Percentiles rank a stretch among this genome's conserved stretches.
Evolutionary conservation across 2,329 filamentous ascomycete species (phyloP).

Genomic region (Colletotrichum orbiculare): DNA sequence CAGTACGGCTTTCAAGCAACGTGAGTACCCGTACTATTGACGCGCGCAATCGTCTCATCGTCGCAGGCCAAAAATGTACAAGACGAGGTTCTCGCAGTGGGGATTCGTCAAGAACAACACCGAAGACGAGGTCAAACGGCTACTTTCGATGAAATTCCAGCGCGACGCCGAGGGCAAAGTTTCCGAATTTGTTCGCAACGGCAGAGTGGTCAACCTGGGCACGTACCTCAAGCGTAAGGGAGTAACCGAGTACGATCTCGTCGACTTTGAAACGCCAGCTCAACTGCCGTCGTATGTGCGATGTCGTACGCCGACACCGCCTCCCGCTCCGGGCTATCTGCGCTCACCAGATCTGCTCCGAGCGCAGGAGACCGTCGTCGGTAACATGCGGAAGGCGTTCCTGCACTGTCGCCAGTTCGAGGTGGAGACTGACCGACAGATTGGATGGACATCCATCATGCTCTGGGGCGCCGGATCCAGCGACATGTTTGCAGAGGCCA

Average conservation of each 20-base stretch:
- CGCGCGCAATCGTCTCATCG: slow-evolving; percentile 28
- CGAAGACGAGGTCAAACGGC: slow-evolving; percentile 62
- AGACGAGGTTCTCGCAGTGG: slow-evolving; percentile 66
- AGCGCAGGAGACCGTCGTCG: slow-evolving; percentile 56
- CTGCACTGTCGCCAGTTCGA: slow-evolving; percentile 57
- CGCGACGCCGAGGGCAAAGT: slow-evolving; percentile 64
- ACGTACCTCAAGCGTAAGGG: slow-evolving; percentile 65
- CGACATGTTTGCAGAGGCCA: slow-evolving; percentile 56
- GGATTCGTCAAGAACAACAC: slow-evolving; percentile 67
- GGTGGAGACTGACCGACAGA: slow-evolving; percentile 49
- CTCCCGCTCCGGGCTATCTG: slow-evolving; percentile 54
- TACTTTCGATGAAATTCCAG: slow-evolving; percentile 63
- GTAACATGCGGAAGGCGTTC: slow-evolving; percentile 57
- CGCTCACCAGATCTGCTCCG: slow-evolving; percentile 55
- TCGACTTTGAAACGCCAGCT: slow-evolving; percentile 56
- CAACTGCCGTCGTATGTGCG: slow-evolving; percentile 56
- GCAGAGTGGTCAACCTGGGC: slow-evolving; percentile 61
- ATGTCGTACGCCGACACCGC: slow-evolving; percentile 58
- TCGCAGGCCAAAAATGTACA: slow-evolving; percentile 64
- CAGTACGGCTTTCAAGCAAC: slow-evolving; percentile 61
- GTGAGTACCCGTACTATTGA: slow-evolving; percentile 46
- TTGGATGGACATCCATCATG: slow-evolving; percentile 55
- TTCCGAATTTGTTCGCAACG: slow-evolving; percentile 64
- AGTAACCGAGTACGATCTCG: slow-evolving; percentile 63
- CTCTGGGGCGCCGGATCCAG: slow-evolving; percentile 57